These are phyloP conservation scores for Polytrichum formosum DNA, from an alignment of 225 moss, liverwort and hornwort species.

Conservation along the genomic window DNA sequence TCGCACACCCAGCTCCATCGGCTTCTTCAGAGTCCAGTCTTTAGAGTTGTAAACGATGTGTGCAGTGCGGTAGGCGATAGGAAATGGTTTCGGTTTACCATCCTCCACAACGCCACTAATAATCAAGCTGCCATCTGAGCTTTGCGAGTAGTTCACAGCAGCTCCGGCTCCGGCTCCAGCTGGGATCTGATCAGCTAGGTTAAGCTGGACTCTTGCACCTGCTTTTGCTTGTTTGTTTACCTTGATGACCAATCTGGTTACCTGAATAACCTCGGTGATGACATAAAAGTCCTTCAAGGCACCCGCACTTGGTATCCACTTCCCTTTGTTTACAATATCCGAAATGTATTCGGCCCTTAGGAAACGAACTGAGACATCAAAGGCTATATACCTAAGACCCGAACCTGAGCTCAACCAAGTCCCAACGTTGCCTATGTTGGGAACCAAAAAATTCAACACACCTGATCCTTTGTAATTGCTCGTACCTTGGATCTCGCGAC, in stretches of 20 bases:
- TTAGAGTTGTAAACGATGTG: slow-evolving; percentile 5
- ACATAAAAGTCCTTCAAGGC: slow-evolving; percentile 7
- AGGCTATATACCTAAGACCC: not conserved
- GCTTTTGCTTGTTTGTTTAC: not conserved
- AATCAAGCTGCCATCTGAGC: not conserved
- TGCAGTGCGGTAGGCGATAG: slow-evolving; percentile 6
- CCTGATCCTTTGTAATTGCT: not conserved
- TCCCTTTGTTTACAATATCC: slow-evolving; percentile 4
- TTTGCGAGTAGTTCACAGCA: not conserved
- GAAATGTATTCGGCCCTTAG: not conserved
- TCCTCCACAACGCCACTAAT: slow-evolving; percentile 4
- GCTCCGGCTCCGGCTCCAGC: not conserved
- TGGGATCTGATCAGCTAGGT: not conserved
- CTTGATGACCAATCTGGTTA: not conserved
- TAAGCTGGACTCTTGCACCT: not conserved
- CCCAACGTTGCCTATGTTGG: not conserved
- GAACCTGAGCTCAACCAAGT: not conserved
- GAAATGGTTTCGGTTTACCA: slow-evolving; percentile 5
- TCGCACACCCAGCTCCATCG: slow-evolving; percentile 4
- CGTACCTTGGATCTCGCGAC: not conserved
- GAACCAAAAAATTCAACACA: not conserved
- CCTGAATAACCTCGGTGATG: slow-evolving; percentile 4
- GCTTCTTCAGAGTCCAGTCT: slow-evolving; percentile 2
- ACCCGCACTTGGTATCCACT: not conserved
- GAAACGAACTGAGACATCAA: not conserved